A percentile compares a stretch with the other conserved stretches of the same genome.
These are phyloP conservation scores for Dactylellina leptospora DNA, from an alignment of 2,329 filamentous ascomycete genomes.

Conservation along the genomic window DNA sequence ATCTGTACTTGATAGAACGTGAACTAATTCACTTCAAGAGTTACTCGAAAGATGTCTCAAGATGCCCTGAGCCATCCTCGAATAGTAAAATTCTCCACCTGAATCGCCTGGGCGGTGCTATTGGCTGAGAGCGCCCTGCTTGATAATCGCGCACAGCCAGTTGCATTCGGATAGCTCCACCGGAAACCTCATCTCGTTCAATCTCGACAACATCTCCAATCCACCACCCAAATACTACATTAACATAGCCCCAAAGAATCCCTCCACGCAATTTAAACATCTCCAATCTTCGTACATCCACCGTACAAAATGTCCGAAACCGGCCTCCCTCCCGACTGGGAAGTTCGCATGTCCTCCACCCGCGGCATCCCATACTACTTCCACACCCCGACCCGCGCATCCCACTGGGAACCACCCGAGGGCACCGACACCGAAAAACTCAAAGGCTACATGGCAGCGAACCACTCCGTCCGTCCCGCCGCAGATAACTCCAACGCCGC, in stretches of 20 bases:
- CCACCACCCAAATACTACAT: neutral
- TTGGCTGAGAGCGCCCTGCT: slow-evolving; percentile 29
- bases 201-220: neutral
- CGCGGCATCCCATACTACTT: slow-evolving; percentile 99
- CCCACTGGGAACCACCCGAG: slow-evolving; percentile 90
- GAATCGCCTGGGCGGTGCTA: slow-evolving; percentile 6
- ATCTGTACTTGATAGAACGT: no score
- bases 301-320: slow-evolving; percentile 69
- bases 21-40: no score
- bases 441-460: slow-evolving; percentile 89
- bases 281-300: neutral
- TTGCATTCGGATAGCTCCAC: neutral
- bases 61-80: no score
- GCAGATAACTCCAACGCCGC: slow-evolving; percentile 59
- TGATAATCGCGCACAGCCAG: slow-evolving; percentile 24
- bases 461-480: slow-evolving; percentile 72
- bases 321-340: slow-evolving; percentile 86
- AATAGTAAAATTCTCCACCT: no score
- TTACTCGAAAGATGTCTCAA: no score
- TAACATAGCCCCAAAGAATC: neutral
- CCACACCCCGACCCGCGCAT: slow-evolving; percentile 86
- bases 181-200: neutral
- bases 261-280: no score
- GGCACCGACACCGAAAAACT: slow-evolving; percentile 91
- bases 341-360: slow-evolving; percentile 96